Evolutionary conservation across 2,329 filamentous ascomycete genomes (phyloP).

Genomic region (Sporothrix protearum): DNA sequence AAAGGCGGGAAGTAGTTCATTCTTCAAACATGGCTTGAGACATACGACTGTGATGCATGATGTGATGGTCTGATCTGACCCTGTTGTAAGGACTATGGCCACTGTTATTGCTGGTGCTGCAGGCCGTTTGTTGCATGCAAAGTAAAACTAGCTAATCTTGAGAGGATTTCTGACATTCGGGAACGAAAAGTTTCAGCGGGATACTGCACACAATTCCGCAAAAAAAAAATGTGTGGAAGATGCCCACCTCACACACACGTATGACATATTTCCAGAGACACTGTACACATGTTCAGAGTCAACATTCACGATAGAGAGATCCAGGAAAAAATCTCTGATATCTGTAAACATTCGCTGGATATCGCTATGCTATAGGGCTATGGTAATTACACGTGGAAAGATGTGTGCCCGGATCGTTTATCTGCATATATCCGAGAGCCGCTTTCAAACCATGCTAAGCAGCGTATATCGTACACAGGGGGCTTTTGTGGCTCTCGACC

Average conservation of each 20-base stretch:
- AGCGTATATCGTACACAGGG: neutral
- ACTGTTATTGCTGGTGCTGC: too few relatives aligned
- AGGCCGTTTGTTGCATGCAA: too few relatives aligned
- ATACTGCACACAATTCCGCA: too few relatives aligned
- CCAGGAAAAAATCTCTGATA: neutral
- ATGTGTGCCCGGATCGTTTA: neutral
- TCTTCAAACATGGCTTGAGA: neutral
- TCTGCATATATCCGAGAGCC: neutral
- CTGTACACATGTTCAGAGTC: neutral
- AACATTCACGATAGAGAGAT: neutral
- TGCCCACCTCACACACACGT: too few relatives aligned
- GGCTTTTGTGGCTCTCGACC: neutral
- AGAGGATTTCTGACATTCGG: too few relatives aligned
- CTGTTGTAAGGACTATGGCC: too few relatives aligned
- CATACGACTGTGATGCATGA: neutral
- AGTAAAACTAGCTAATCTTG: too few relatives aligned
- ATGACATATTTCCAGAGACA: neutral
- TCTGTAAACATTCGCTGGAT: neutral
- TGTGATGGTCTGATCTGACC: too few relatives aligned
- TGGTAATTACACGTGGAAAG: neutral
- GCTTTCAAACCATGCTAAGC: neutral
- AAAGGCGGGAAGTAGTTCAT: slow-evolving; percentile 8
- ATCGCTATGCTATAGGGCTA: neutral
- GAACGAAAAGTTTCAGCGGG: too few relatives aligned
- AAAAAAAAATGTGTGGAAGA: too few relatives aligned